These are phyloP conservation scores for Schoenoplectus tabernaemontani DNA, from an alignment of 202 grass and related monocot species.

Conservation along the genomic window DNA sequence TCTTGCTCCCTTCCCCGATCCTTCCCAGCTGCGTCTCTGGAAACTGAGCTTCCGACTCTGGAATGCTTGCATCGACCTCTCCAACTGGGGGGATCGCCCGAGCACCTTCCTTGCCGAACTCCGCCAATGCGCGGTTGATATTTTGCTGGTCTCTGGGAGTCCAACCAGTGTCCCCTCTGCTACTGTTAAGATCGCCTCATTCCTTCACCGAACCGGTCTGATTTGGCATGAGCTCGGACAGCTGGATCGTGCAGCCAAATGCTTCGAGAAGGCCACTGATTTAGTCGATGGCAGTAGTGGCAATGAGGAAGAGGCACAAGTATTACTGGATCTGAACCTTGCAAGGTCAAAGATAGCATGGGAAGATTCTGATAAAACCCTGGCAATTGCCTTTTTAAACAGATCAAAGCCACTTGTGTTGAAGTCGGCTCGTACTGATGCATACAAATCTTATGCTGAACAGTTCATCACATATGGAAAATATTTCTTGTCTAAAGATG, in stretches of 20 bases:
- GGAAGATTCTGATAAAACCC: conserved; percentile 39
- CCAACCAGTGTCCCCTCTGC: conserved; percentile 38
- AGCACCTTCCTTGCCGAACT: conserved; percentile 47
- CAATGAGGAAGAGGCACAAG: conserved; percentile 28
- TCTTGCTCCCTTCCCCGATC: conserved; percentile 29
- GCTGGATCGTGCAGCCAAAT: conserved; percentile 62
- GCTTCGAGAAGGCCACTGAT: conserved; percentile 86
- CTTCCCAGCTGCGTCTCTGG: conserved; percentile 57
- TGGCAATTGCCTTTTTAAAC: conserved; percentile 69
- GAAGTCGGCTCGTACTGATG: conserved; percentile 28
- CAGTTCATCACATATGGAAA: conserved; percentile 54
- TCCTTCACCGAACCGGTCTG: conserved; percentile 61
- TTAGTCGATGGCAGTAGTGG: conserved; percentile 35
- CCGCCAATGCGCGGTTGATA: conserved; percentile 68
- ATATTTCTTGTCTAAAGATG: conserved; percentile 38
- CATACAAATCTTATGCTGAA: conserved; percentile 50
- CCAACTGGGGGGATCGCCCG: conserved; percentile 31
- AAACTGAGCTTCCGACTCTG: conserved; percentile 77
- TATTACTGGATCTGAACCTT: conserved; percentile 56
- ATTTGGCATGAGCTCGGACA: conserved; percentile 71
- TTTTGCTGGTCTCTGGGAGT: conserved; percentile 51
- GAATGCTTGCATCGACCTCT: conserved; percentile 85
- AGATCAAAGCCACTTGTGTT: conserved; percentile 56
- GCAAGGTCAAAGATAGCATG: conserved; percentile 56
- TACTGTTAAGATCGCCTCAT: conserved; percentile 42